Percentiles rank a stretch among this genome's conserved stretches.
Conservation (phyloP, 306 rosid genomes). For the Macrotyloma uniflorum region DNA sequence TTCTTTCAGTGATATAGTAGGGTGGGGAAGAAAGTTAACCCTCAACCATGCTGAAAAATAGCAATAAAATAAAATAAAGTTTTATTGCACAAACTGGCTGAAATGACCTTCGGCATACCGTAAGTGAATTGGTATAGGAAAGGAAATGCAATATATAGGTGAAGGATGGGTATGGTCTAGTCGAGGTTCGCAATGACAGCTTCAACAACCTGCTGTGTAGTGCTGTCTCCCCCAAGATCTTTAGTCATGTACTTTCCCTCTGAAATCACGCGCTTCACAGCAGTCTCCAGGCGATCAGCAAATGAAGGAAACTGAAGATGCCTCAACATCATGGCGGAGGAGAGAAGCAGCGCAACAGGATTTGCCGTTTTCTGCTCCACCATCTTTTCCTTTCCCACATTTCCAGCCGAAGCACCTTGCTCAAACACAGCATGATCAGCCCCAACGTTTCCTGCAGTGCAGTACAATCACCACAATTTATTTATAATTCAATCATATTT, state of each 20-base stretch:
- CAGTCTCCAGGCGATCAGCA: constrained; percentile 83
- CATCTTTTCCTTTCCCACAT: constrained; percentile 64
- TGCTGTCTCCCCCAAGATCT: constrained; percentile 77
- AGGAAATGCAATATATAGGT: background rate
- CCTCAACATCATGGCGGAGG: constrained; percentile 90
- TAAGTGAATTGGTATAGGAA: background rate
- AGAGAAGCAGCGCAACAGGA: constrained; percentile 81
- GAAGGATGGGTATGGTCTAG: background rate
- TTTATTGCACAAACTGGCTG: constrained; percentile 1
- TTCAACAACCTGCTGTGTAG: constrained; percentile 67
- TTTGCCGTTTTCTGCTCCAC: constrained; percentile 67
- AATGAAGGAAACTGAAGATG: constrained; percentile 88
- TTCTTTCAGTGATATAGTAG: background rate
- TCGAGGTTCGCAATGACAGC: constrained; percentile 68
- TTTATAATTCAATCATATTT: too few species aligned
- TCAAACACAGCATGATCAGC: constrained; percentile 83
- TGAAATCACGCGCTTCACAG: constrained; percentile 65
- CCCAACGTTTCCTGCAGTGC: constrained; percentile 66
- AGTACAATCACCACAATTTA: too few species aligned
- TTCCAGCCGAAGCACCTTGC: constrained; percentile 62
- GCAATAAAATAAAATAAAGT: background rate
- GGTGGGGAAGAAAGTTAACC: background rate
- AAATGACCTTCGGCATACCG: background rate
- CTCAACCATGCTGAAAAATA: background rate
- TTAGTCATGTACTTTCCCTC: constrained; percentile 65